Percentiles rank a stretch among this genome's conserved stretches.
phyloP scores from a whole-genome alignment of 345 rosid genomes.

The Odontarrhena argentea region DNA sequence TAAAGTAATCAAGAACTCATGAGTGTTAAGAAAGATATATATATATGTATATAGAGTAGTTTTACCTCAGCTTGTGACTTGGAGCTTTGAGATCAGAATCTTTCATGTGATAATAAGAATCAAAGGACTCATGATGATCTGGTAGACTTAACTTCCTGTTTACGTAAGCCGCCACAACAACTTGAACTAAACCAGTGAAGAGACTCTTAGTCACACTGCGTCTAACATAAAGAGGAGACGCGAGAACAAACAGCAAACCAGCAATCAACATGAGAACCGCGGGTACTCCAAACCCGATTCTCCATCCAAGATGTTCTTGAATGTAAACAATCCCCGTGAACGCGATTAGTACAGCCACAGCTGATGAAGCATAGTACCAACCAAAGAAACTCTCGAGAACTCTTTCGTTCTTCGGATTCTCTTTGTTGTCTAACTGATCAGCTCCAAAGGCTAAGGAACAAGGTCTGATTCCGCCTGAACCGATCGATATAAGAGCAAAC shows the following conservation, averaged over 20 bases:
- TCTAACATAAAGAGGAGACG: slow-evolving; percentile 55
- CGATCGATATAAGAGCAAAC: slow-evolving; percentile 58
- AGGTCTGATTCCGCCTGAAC: slow-evolving; percentile 79
- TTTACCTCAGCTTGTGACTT: slow-evolving; percentile 57
- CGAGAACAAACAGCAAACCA: slow-evolving; percentile 48
- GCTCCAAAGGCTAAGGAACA: slow-evolving; percentile 80
- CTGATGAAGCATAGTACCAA: slow-evolving; percentile 67
- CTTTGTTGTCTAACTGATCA: slow-evolving; percentile 58
- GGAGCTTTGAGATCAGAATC: slow-evolving; percentile 54
- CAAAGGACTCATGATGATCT: slow-evolving; percentile 39
- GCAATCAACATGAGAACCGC: slow-evolving; percentile 59
- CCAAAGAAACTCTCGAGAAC: slow-evolving; percentile 64
- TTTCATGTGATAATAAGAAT: slow-evolving; percentile 52
- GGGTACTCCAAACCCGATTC: slow-evolving; percentile 62
- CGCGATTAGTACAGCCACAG: slow-evolving; percentile 52
- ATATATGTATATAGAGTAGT: background rate
- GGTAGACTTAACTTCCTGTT: slow-evolving; percentile 57
- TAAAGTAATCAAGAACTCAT: background rate
- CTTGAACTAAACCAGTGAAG: slow-evolving; percentile 57
- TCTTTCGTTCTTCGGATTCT: slow-evolving; percentile 55
- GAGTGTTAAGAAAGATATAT: background rate
- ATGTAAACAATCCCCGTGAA: slow-evolving; percentile 60
- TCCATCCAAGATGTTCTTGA: slow-evolving; percentile 68
- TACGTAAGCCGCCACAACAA: slow-evolving; percentile 50
- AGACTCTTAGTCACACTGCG: slow-evolving; percentile 47